Evolutionary conservation across 129 eudicot species (phyloP).

Genomic region (Tanacetum coccineum): DNA sequence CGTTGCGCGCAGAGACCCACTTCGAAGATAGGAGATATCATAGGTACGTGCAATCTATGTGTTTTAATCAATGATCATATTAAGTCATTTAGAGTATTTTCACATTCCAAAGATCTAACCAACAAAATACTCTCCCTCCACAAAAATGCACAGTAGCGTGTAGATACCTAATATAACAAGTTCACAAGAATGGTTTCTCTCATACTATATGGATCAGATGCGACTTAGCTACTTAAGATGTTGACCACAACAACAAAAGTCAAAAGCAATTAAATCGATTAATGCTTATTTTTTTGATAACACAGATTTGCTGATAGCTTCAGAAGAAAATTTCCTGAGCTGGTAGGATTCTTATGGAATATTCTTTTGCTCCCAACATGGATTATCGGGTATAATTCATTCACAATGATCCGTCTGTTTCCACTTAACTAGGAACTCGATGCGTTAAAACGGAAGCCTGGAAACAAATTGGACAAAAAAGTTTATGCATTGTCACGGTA

Average conservation of each 20-base stretch:
- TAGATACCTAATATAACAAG: not conserved
- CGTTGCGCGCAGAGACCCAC: constrained; percentile 86
- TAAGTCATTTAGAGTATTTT: too few species aligned
- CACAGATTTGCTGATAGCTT: constrained; percentile 65
- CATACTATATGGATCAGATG: constrained; percentile 11
- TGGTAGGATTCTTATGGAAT: constrained; percentile 38
- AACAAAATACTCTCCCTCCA: not conserved
- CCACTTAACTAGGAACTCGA: constrained; percentile 53
- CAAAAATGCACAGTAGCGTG: constrained; percentile 4
- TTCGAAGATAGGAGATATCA: constrained; percentile 58
- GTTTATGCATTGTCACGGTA: constrained; percentile 78
- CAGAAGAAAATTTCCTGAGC: constrained; percentile 71
- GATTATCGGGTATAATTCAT: not conserved
- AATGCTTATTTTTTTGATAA: constrained; percentile 19
- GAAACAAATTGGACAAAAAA: constrained; percentile 46
- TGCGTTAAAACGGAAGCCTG: constrained; percentile 57
- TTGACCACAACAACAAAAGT: not conserved
- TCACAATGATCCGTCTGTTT: constrained; percentile 4
- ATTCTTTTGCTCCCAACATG: not conserved
- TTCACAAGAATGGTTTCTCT: not conserved
- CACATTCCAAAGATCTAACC: too few species aligned
- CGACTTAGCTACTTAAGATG: constrained; percentile 1
- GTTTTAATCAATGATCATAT: not conserved
- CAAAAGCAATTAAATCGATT: constrained; percentile 9
- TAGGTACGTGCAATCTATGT: constrained; percentile 33